Conservation (phyloP, 2,329 filamentous ascomycete species). For the Fusarium globosum region DNA sequence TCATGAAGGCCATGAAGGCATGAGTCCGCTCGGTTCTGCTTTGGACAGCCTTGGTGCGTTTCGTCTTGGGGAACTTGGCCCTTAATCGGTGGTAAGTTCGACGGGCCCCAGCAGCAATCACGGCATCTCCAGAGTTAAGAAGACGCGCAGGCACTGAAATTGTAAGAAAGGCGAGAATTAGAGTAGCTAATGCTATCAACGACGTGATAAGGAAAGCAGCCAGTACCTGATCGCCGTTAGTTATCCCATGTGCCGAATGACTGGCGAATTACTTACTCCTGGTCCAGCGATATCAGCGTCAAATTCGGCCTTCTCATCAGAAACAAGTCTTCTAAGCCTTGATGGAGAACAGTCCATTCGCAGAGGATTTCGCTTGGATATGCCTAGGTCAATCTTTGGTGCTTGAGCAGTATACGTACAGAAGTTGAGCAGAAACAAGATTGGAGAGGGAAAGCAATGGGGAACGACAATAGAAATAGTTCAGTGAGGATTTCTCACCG, state of each 20-base stretch:
- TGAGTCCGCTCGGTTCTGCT: neutral
- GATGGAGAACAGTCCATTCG: neutral
- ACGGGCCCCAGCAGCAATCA: neutral
- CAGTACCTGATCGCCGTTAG: neutral
- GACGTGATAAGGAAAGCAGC: slow-evolving; percentile 1
- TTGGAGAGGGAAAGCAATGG: too few species aligned
- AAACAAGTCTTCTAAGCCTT: neutral
- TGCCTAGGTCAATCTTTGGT: rapidly evolving
- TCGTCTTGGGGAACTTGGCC: neutral
- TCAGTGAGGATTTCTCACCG: neutral
- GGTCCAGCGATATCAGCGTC: slow-evolving; percentile 9
- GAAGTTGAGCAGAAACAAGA: neutral
- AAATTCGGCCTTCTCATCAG: neutral
- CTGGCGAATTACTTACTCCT: neutral
- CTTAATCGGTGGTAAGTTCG: rapidly evolving
- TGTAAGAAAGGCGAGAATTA: neutral
- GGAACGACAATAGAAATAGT: neutral
- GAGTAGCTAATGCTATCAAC: neutral
- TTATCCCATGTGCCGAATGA: neutral
- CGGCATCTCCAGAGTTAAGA: neutral
- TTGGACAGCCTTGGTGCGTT: neutral
- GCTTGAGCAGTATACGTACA: neutral
- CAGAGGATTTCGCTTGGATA: rapidly evolving
- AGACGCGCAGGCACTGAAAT: neutral
- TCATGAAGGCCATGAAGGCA: neutral